A percentile compares a stretch with the other conserved stretches of the same genome.
Conservation (phyloP, 2,329 filamentous ascomycete species). For the Colletotrichum liriopes region DNA sequence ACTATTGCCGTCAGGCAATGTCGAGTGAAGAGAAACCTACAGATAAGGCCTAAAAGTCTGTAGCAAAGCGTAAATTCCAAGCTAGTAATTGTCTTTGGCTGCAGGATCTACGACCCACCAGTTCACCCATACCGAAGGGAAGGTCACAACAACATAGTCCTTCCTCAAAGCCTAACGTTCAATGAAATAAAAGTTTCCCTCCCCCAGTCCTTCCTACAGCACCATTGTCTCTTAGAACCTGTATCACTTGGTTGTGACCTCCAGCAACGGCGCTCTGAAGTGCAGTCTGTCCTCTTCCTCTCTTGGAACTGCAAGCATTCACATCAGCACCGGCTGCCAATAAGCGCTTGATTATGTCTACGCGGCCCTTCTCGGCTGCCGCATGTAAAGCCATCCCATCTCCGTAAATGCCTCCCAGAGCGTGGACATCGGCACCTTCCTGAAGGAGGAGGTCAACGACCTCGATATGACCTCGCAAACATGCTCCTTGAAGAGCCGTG, state of each 20-base stretch:
- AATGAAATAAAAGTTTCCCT: constrained; percentile 1
- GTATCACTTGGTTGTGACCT: background rate
- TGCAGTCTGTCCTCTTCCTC: background rate
- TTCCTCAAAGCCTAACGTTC: background rate
- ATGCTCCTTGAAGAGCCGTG: constrained; percentile 52
- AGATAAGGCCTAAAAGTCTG: too few relatives aligned
- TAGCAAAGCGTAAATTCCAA: too few relatives aligned
- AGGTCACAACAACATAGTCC: background rate
- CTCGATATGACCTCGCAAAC: constrained; percentile 54
- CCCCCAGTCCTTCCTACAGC: constrained; percentile 3
- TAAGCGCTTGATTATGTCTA: constrained; percentile 47
- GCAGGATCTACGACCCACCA: too few relatives aligned
- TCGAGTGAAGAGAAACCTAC: too few relatives aligned
- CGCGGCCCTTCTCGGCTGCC: constrained; percentile 26
- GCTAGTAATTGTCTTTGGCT: too few relatives aligned
- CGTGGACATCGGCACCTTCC: constrained; percentile 45
- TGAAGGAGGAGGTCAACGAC: constrained; percentile 44
- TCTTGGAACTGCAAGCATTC: constrained; percentile 45
- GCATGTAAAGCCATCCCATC: constrained; percentile 44
- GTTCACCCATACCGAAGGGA: too few relatives aligned
- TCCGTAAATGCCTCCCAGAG: constrained; percentile 40
- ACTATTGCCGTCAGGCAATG: too few relatives aligned
- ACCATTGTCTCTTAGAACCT: background rate
- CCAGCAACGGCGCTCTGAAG: background rate
- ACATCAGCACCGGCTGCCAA: constrained; percentile 54